Base-by-base conservation (phyloP, 306 rosid species). In the Cucurbita maxima region DNA sequence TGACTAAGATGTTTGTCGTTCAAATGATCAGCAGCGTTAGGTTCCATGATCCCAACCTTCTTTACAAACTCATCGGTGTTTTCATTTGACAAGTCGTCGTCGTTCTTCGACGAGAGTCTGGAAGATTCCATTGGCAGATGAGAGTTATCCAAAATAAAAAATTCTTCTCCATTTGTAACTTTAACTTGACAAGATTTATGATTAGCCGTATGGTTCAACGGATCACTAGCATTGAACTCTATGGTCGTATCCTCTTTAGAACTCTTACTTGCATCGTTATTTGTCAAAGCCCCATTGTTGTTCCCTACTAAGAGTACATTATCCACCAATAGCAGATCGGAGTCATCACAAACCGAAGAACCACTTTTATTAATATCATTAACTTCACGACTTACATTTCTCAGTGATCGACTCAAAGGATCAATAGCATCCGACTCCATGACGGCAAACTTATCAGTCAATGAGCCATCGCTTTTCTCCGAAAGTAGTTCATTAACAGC, bases 21-120 rank as follows among this genome's bases (percentile, higher is more conserved):
- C 71, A 55, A 70, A 72, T 22, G 76, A 85, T 71, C 79, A 77
- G 63, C 69, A 30, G 55, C 71, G 71, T 61, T 56, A 58, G 85
- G 76, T 59, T 79, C 79, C 36, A 50, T 70, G 45, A 10, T 70
- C 15, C 15, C 47, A 50, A 7, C 25, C 13, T 50, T 34, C 40
- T 70, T 50, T 70, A 18, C 16, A 70, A 37, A 8, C 86, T 59
- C 72, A 70, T 73, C 73, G 16, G 82, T 64, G 52, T 74, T 57
- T 68, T 80, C 83, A 50, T 64, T 37, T 62, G 76, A 19, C 58
- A 44, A 59, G 71, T 70, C 72, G 58, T 67, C 78, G 45, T 50
- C 81, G 14, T 25, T 68, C 73, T 76, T 67, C 54, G 67, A 79
- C 6, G 51, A 37, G 60, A 70, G 9, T 15, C 7, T 50, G 45